Base-by-base conservation (phyloP, 2,329 filamentous ascomycete species). In the Talaromyces sp. region DNA sequence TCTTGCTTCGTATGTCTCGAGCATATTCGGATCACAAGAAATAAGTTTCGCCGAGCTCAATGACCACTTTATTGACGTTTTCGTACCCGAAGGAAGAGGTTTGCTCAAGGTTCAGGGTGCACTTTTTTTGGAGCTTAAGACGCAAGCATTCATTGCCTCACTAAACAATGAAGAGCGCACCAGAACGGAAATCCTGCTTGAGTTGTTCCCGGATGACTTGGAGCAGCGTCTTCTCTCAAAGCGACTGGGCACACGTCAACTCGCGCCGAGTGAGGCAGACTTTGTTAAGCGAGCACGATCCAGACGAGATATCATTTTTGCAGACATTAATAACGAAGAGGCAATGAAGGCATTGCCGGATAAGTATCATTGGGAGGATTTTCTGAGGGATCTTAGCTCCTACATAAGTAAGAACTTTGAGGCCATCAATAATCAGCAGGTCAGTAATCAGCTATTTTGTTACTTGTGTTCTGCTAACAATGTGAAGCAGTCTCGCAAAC, bases 1-100 rank as follows among this genome's bases (percentile, higher is more conserved):
- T 69, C 78, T 88, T 58, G 87, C 87, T 11, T 88, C 86, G 0
- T 89, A 88, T 71, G 83, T 88, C 33, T 86, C 85, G 0, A 85
- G 84, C 67, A 83, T 89, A 31, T 87, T 90, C 70, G 83, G 82
- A n/a, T 84, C 85, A 16, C 84, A 87, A 69, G 85, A 88, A 72
- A 85, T 89, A 66, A 85, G 85, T 10, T 88, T 89, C 69, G 84
- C 83, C 58, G 85, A 88, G 67, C 75, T 89, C 50, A 87, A 89
- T 70, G 83, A 87, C 52, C 81, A 84, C 68, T 89, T 89, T 71
- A 78, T 89, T 27, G 83, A 88, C 52, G 86, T 85, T 0, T 89
- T 89, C 71, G 84, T 88, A 9, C 84, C 85, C 0, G 82, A 87
- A 63, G 84, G 85, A 27, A 82, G 81, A 43, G 80, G 84, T 11